Evolutionary conservation across 805 yeast species (phyloP).

Genomic region (Wickerhamomyces xylosicus): DNA sequence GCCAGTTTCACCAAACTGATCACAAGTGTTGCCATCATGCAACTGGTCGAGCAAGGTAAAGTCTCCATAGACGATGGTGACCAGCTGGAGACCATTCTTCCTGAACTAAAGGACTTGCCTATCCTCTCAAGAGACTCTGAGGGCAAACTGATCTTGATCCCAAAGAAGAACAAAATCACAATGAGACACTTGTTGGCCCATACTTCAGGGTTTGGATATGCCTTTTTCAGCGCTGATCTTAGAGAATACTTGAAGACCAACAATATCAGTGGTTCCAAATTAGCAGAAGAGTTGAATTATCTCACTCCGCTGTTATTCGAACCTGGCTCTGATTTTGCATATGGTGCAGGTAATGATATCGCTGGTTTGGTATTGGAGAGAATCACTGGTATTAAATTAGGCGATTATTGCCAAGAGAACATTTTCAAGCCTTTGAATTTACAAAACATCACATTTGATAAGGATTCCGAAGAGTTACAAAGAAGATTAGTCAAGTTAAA

Average conservation of each 20-base stretch:
- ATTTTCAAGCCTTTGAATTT: conserved; percentile 20
- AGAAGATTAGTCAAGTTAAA: conserved; percentile 8
- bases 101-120: conserved; percentile 15
- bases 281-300: conserved; percentile 3
- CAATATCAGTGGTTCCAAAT: conserved; percentile 4
- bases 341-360: conserved; percentile 23
- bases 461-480: conserved; percentile 3
- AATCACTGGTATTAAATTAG: conserved; percentile 14
- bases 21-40: conserved; percentile 18
- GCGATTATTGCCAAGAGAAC: conserved; percentile 15
- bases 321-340: conserved; percentile 23
- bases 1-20: conserved; percentile 17
- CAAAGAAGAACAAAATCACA: conserved; percentile 18
- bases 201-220: conserved; percentile 24
- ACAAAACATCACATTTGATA: conserved; percentile 11
- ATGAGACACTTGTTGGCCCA: conserved; percentile 21
- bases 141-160: conserved; percentile 10
- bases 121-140: conserved; percentile 1
- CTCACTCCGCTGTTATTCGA: conserved; percentile 14
- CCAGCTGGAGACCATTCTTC: conserved; percentile 17
- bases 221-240: conserved; percentile 13
- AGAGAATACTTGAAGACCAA: neutral
- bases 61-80: conserved; percentile 17
- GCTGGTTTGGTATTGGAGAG: conserved; percentile 19
- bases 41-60: conserved; percentile 20